phyloP scores from a whole-genome alignment of 257 asterid genomes.

The Salvia splendens region DNA sequence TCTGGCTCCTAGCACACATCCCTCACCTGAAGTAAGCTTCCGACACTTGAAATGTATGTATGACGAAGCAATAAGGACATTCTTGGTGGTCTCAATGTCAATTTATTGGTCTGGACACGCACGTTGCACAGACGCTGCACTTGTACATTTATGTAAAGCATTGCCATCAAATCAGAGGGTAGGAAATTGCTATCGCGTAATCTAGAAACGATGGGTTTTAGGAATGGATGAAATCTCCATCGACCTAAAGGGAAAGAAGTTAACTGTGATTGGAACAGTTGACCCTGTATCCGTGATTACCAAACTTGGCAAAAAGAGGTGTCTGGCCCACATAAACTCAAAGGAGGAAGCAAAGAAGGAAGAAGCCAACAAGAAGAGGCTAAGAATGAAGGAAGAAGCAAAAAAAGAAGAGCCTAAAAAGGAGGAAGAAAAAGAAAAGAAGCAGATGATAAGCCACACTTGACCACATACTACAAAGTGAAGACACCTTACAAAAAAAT shows the following conservation, averaged over 20 bases:
- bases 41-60: no score
- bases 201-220: conserved; percentile 17
- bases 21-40: no score
- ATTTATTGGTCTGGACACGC: no score
- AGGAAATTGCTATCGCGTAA: not conserved
- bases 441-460: conserved; percentile 45
- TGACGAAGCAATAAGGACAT: no score
- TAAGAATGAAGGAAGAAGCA: conserved; percentile 57
- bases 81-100: no score
- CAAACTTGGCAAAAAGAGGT: no score
- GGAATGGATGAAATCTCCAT: conserved; percentile 78
- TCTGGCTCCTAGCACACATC: no score
- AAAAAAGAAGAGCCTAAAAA: conserved; percentile 56
- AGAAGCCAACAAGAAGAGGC: no score
- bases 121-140: no score
- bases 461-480: conserved; percentile 43
- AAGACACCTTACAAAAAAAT: no score
- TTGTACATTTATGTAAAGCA: not conserved
- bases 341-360: conserved; percentile 41
- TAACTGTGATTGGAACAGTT: conserved; percentile 72
- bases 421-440: conserved; percentile 22
- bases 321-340: conserved; percentile 60
- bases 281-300: conserved; percentile 81
- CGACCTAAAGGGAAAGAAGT: conserved; percentile 72
- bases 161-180: not conserved